Conservation (phyloP, 2,329 filamentous ascomycete species). For the Fonsecaea erecta region DNA sequence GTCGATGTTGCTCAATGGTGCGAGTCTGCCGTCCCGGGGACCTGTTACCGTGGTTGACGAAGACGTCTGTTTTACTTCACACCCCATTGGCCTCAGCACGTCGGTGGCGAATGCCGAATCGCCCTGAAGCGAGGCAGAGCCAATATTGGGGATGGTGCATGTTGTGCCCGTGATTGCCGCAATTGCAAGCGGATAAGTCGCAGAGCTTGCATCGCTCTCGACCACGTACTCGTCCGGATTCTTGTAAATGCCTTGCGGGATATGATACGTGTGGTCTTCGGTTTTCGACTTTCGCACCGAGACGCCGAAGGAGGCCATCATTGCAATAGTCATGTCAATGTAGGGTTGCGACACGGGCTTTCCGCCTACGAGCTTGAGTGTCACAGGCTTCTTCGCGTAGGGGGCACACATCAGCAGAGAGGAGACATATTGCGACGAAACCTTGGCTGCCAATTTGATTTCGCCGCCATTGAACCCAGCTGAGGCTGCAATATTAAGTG, state of each 20-base stretch:
- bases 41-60: conserved; percentile 92
- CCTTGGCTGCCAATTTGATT: conserved; percentile 90
- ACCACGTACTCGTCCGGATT: conserved; percentile 87
- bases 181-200: conserved; percentile 91
- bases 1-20: conserved; percentile 79
- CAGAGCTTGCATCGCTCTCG: conserved; percentile 96
- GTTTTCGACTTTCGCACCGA: conserved; percentile 74
- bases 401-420: conserved; percentile 96
- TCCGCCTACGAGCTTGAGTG: conserved; percentile 85
- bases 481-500: conserved; percentile 79
- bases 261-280: conserved; percentile 90
- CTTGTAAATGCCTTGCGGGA: conserved; percentile 79
- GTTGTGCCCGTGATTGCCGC: conserved; percentile 95
- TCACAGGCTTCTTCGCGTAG: conserved; percentile 93
- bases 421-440: conserved; percentile 99
- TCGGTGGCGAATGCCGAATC: conserved; percentile 93
- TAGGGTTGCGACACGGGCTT: conserved; percentile 97
- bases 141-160: conserved; percentile 96
- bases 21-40: conserved; percentile 73
- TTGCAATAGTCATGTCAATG: conserved; percentile 97
- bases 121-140: conserved; percentile 86
- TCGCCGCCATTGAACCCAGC: conserved; percentile 82
- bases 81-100: conserved; percentile 91
- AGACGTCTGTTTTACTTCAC: conserved; percentile 80
- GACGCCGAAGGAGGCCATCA: conserved; percentile 94